These are phyloP conservation scores for Nephelium lappaceum DNA, from an alignment of 345 rosid genomes.

Conservation along the genomic window DNA sequence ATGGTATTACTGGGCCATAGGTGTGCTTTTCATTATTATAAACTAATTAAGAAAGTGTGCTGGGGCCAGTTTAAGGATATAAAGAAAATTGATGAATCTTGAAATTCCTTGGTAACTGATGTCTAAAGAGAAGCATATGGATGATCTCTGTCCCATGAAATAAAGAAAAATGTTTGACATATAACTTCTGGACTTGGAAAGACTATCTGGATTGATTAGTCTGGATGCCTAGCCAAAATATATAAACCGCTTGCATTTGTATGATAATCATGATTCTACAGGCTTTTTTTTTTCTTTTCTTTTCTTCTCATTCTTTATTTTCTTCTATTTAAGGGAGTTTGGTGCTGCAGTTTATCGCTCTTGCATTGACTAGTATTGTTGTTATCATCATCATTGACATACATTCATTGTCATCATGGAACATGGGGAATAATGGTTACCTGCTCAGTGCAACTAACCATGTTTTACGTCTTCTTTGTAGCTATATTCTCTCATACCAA, in stretches of 20 bases:
- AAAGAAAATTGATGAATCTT: background rate
- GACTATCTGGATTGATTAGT: background rate
- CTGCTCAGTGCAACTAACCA: background rate
- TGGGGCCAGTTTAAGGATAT: background rate
- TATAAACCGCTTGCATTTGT: conserved; percentile 3
- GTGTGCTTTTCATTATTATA: background rate
- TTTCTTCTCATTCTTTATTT: too few species aligned
- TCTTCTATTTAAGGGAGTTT: background rate
- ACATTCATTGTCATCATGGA: background rate
- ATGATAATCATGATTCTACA: background rate
- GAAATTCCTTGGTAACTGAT: background rate
- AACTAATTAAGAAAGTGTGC: background rate
- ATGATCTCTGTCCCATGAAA: background rate
- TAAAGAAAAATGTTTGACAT: background rate
- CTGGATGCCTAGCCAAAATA: background rate
- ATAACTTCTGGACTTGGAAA: background rate
- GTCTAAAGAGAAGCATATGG: background rate
- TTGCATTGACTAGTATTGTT: background rate
- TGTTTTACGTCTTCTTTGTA: background rate
- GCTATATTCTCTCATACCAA: background rate
- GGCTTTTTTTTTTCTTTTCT: too few species aligned
- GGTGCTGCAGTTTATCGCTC: background rate
- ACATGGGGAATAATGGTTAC: background rate
- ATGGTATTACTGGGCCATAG: background rate
- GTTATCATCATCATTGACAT: too few species aligned